Base-by-base conservation (phyloP, 2,329 filamentous ascomycete genomes). In the Alternaria sp. region DNA sequence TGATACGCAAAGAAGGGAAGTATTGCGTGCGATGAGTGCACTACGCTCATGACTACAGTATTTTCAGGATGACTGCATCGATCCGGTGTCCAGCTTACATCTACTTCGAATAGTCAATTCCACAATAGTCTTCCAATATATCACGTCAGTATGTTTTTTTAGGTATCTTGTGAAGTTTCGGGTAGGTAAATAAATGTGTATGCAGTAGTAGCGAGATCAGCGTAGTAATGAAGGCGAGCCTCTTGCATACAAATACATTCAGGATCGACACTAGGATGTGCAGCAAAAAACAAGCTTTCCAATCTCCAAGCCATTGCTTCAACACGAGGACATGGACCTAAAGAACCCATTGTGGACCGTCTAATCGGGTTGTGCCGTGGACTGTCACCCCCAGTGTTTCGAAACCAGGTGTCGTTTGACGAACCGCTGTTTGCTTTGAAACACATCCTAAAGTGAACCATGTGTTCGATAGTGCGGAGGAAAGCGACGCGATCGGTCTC, bases 381-480 rank as follows among this genome's bases (percentile, higher is more conserved):
- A 17, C 44, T 46, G 40, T 36, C 41, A 46, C 50, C 44, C 23
- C 44, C 26, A 31, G 31, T 46, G 54, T 61, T 58, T 61, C 46
- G 46, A 54, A 61, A 58, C 54, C 10, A n/a, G 34, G 10, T 24
- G 29, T 21, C 44, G 26, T 37, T 28, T 21, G 11, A 31, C 33
- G 33, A 54, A 48, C 24, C 44, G 29, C 29, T 46, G 29, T 46
- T 46, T 46, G 44, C n/a, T 29, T 10, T 46, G 44, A 34, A 24
- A 46, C 44, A 46, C 13, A n/a, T 46, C 0, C 3, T 0, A 6
- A n/a, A 23, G 44, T 33, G 13, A 46, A 46, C 44, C 29, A 46
- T 29, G 23, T 34, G 44, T 46, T 46, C 10, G 13, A 34, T 2
- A 21, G 17, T 31, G 24, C 29, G 44, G 44, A 46, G 44, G 4